Base-by-base conservation (phyloP, 345 rosid genomes). In the Sonneratia caseolaris region DNA sequence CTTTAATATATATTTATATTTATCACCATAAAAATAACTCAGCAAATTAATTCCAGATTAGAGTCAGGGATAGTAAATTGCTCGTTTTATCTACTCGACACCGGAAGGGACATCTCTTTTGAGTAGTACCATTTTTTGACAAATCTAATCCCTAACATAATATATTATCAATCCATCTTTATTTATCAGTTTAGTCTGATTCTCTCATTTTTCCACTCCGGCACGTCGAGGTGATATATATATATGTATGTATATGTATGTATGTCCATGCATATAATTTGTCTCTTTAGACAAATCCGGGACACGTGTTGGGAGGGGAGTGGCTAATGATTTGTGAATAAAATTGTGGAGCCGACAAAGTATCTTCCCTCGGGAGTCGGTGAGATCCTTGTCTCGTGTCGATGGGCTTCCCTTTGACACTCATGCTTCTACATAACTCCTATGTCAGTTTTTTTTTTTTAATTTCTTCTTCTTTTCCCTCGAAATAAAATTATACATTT, bases 371-470 rank as follows among this genome's bases (percentile, higher is more conserved):
- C 12, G 66, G 66, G 37, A 62, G 66, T 13, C 27, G 66, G 37
- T 35, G 38, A 62, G 66, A 62, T 62, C 66, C 38, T 62, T 62
- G 66, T 32, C 19, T 62, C 66, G 37, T 35, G 37, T 62, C 66
- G 38, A 62, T 2, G 35, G 22, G 10, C 66, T 62, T 7, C 11
- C 12, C 10, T 1, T 27, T 27, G 32, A 27, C 32, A 27, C 32
- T 27, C 32, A 27, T 27, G 32, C 32, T 27, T 27, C 32, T 27
- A 27, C 32, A 27, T 27, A 27, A 27, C 32, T 27, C 32, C 32
- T 27, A 2, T 21, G 9, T 56, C 62, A 56, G 21, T 18, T 18
- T n/a, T 18, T 13, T 45, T 45, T 7, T 45, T 7, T 45, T 45
- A 7, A 14, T 0, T 45, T 16, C 56, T 3, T 49, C 19, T 13